Evolutionary conservation across 1,284 basidiomycete species (phyloP).

Genomic region (Irpex sp.): DNA sequence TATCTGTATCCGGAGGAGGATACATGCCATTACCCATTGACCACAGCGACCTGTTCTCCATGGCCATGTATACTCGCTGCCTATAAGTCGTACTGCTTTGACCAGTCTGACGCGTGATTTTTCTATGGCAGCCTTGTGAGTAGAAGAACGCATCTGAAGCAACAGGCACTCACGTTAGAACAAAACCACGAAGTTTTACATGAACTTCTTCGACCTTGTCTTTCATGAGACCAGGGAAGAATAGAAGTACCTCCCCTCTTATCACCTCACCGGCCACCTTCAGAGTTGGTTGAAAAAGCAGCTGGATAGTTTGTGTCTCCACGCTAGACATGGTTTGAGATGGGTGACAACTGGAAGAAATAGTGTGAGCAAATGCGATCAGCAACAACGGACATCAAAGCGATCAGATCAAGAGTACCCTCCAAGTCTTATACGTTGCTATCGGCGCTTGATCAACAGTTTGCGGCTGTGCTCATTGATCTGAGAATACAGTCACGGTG

Average conservation of each 20-base stretch:
- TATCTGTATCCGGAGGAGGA: constrained; percentile 18
- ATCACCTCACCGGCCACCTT: constrained; percentile 8
- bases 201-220: constrained; percentile 20
- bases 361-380: not conserved
- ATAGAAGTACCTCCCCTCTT: constrained; percentile 18
- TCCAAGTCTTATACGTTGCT: no score
- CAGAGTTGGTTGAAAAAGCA: constrained; percentile 1
- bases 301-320: not conserved
- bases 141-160: not conserved
- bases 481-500: no score
- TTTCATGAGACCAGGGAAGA: constrained; percentile 15
- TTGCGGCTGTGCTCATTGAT: no score
- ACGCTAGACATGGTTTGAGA: not conserved
- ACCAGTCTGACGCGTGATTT: not conserved
- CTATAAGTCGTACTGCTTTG: not conserved
- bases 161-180: constrained; percentile 16
- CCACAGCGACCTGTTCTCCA: constrained; percentile 19
- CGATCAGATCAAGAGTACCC: no score
- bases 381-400: not conserved
- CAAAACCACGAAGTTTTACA: constrained; percentile 18
- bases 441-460: no score
- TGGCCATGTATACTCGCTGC: not conserved
- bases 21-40: constrained; percentile 16
- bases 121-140: not conserved
- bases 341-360: not conserved